phyloP scores from a whole-genome alignment of 257 asterid species.

The Cordia subcordata region DNA sequence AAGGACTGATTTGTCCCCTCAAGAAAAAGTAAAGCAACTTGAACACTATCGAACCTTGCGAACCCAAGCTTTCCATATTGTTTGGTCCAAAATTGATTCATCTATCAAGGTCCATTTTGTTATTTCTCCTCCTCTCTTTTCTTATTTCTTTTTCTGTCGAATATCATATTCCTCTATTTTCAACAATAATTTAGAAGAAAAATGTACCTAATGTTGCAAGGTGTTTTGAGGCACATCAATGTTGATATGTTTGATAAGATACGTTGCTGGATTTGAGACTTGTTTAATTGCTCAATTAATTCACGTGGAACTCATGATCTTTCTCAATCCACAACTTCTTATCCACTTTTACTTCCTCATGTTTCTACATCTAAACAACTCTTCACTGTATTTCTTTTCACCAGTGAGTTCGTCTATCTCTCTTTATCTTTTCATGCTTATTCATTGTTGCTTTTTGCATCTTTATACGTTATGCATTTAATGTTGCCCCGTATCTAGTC shows the following conservation, averaged over 20 bases:
- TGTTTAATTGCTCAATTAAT: slow-evolving; percentile 43
- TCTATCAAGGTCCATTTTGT: slow-evolving; percentile 41
- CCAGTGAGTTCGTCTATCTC: slow-evolving; percentile 50
- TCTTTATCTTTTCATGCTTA: neutral
- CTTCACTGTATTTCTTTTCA: slow-evolving; percentile 66
- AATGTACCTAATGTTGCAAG: slow-evolving; percentile 29
- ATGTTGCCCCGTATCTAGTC: neutral
- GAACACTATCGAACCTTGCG: slow-evolving; percentile 25
- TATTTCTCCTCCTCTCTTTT: neutral
- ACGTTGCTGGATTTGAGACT: slow-evolving; percentile 57
- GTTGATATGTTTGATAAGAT: slow-evolving; percentile 57
- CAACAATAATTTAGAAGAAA: neutral
- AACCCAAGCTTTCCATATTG: slow-evolving; percentile 44
- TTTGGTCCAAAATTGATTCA: slow-evolving; percentile 67
- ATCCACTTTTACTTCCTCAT: slow-evolving; percentile 47
- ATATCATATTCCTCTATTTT: neutral
- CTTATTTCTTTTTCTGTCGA: no score
- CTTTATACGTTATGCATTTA: neutral
- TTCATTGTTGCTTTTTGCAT: neutral
- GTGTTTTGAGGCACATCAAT: slow-evolving; percentile 57
- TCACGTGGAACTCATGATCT: slow-evolving; percentile 32
- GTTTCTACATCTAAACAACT: slow-evolving; percentile 47
- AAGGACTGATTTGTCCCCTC: slow-evolving; percentile 45
- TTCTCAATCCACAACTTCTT: slow-evolving; percentile 32
- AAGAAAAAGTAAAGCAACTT: neutral